These are phyloP conservation scores for Saccharomycopsis microspora DNA, from an alignment of 805 yeast genomes.

Conservation along the genomic window DNA sequence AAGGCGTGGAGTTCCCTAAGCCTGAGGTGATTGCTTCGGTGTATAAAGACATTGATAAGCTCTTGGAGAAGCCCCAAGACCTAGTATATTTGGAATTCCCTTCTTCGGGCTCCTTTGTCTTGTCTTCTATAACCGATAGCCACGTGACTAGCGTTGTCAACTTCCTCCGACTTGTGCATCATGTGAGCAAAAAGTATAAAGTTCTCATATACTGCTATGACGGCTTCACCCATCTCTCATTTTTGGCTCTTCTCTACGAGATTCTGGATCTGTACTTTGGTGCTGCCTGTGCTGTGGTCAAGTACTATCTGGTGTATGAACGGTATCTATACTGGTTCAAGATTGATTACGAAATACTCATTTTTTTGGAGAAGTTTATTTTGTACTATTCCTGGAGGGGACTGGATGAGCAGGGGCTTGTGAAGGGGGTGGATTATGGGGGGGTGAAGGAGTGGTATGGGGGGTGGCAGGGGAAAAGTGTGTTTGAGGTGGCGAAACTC, in stretches of 20 bases:
- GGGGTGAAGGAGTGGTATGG: no score
- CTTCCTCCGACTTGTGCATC: conserved; percentile 58
- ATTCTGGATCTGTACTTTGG: conserved; percentile 44
- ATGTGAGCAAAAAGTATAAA: conserved; percentile 27
- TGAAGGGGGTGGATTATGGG: background rate
- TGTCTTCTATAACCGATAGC: conserved; percentile 57
- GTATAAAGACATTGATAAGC: conserved; percentile 4
- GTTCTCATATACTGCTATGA: conserved; percentile 67
- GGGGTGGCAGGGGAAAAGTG: background rate
- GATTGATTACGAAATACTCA: conserved; percentile 57
- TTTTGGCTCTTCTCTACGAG: conserved; percentile 61
- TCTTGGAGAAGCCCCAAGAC: conserved; percentile 11
- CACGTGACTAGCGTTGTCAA: conserved; percentile 56
- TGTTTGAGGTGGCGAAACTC: background rate
- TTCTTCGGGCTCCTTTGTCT: conserved; percentile 71
- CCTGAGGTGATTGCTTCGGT: conserved; percentile 9
- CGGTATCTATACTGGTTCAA: conserved; percentile 83
- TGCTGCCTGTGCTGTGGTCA: conserved; percentile 55
- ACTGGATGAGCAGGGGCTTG: conserved; percentile 1
- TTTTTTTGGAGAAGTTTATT: conserved; percentile 53
- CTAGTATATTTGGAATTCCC: conserved; percentile 38
- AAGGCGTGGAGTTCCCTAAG: conserved; percentile 16
- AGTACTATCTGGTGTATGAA: conserved; percentile 50
- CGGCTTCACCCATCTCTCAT: conserved; percentile 86
- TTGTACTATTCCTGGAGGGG: conserved; percentile 48